Conservation (phyloP, 306 rosid genomes). For the Benincasa hispida region DNA sequence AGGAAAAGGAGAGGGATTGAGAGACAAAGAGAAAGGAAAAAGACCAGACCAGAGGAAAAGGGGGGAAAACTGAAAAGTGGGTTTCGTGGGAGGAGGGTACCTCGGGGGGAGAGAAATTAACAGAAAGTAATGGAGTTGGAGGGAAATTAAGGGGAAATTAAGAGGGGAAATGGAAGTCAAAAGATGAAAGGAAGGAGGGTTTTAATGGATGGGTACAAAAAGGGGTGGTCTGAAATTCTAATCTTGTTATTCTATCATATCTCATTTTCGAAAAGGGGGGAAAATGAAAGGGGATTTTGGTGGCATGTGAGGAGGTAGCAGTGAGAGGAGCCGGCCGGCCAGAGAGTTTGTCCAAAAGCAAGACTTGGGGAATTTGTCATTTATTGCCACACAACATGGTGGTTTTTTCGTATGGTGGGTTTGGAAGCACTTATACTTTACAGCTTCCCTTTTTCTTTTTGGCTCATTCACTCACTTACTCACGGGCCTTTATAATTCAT, state of each 20-base stretch:
- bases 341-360: conserved; percentile 17
- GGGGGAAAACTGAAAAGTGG: too few species aligned
- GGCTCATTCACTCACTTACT: conserved; percentile 1
- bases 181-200: neutral
- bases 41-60: neutral
- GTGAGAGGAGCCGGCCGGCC: conserved; percentile 29
- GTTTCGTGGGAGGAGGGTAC: too few species aligned
- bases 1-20: conserved; percentile 12
- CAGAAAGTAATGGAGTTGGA: neutral
- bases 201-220: neutral
- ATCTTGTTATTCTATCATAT: neutral
- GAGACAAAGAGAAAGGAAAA: conserved; percentile 5
- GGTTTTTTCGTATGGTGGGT: neutral
- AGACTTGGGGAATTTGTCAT: conserved; percentile 40
- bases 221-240: neutral
- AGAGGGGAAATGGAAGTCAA: neutral
- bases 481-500: conserved; percentile 20
- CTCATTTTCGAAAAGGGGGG: neutral
- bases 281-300: conserved; percentile 19
- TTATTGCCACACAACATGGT: conserved; percentile 4
- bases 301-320: conserved; percentile 18
- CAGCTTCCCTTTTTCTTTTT: neutral
- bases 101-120: neutral
- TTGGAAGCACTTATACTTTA: conserved; percentile 8
- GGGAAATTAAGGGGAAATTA: neutral